These are phyloP conservation scores for Elsinoe fawcettii DNA, from an alignment of 2,329 filamentous ascomycete species.

Conservation along the genomic window DNA sequence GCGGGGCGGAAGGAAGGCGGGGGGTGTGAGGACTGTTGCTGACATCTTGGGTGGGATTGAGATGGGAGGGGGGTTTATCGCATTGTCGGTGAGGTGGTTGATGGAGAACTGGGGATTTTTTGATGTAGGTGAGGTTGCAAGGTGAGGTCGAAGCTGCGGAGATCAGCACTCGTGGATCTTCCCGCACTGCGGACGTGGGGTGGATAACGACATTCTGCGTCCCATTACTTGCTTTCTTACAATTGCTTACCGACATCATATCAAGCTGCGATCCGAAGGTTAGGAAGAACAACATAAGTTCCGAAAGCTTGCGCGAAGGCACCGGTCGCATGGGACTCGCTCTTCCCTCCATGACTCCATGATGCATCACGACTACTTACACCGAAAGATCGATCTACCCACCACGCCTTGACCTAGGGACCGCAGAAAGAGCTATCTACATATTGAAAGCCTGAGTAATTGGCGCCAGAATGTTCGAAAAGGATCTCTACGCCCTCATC, in stretches of 20 bases:
- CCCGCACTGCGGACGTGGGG: background rate
- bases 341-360: conserved; percentile 3
- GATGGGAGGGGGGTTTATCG: background rate
- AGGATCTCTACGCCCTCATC: conserved; percentile 98
- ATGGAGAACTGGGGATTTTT: background rate
- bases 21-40: conserved; percentile 34
- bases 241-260: background rate
- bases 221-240: background rate
- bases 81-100: background rate
- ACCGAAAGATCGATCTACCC: background rate
- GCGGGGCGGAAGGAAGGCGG: conserved; percentile 32
- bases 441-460: background rate
- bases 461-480: conserved; percentile 74
- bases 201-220: conserved; percentile 6
- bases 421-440: background rate
- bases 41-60: conserved; percentile 20
- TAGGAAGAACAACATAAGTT: too few species aligned
- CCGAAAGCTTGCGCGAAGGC: background rate
- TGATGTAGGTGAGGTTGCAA: background rate
- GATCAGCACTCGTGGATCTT: conserved; percentile 5
- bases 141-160: conserved; percentile 5
- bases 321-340: background rate
- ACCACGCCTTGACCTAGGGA: background rate
- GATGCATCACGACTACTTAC: conserved; percentile 15
- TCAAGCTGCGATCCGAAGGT: too few species aligned